Percentiles rank a stretch among this genome's conserved stretches.
Evolutionary conservation across 345 rosid species (phyloP).

Genomic region (Iberis pinnata): DNA sequence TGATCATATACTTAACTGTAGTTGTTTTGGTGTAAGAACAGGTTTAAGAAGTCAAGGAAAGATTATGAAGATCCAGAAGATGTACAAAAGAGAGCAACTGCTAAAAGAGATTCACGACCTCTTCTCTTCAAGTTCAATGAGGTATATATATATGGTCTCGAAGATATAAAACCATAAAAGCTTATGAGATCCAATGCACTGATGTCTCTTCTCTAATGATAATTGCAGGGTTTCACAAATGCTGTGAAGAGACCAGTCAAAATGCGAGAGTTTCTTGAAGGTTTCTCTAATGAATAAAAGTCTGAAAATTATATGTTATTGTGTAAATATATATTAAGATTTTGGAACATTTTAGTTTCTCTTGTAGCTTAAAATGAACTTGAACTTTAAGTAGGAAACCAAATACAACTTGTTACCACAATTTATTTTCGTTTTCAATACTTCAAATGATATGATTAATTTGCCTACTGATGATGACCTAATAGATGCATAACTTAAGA

Average conservation of each 20-base stretch:
- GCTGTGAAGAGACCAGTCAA: constrained; percentile 86
- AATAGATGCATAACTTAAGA: too few relatives aligned
- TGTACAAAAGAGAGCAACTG: constrained; percentile 35
- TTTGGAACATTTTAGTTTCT: too few relatives aligned
- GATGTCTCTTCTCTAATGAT: background rate
- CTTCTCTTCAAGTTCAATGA: constrained; percentile 84
- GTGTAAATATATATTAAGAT: too few relatives aligned
- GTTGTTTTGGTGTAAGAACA: constrained; percentile 26
- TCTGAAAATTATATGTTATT: too few relatives aligned
- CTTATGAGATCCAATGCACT: background rate
- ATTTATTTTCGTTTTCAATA: too few relatives aligned
- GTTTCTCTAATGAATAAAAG: constrained; percentile 20
- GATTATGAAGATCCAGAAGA: constrained; percentile 40
- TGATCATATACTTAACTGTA: background rate
- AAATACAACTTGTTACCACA: too few relatives aligned
- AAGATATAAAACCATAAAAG: background rate
- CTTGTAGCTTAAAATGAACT: too few relatives aligned
- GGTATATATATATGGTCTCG: constrained; percentile 37
- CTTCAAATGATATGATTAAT: too few relatives aligned
- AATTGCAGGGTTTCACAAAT: constrained; percentile 79
- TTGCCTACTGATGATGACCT: too few relatives aligned
- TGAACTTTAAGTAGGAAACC: too few relatives aligned
- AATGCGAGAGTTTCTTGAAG: constrained; percentile 60
- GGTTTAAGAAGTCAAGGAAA: constrained; percentile 55
- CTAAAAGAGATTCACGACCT: constrained; percentile 62